These are phyloP conservation scores for Aphanomyces euteiches DNA, from an alignment of 352 stramenopile species.

Conservation along the genomic window DNA sequence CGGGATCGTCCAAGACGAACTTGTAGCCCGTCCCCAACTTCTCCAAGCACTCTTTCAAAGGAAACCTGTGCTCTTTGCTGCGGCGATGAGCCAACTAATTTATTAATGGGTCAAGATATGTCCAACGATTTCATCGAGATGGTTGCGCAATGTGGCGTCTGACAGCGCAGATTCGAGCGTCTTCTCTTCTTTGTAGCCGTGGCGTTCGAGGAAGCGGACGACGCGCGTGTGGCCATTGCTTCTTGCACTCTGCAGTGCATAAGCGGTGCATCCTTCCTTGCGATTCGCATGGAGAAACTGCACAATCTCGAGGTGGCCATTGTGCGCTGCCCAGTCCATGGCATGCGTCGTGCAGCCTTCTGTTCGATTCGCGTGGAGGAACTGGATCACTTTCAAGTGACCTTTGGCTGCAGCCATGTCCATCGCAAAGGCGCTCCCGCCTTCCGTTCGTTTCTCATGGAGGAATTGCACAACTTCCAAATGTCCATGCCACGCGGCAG, in stretches of 20 bases:
- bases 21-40: background rate
- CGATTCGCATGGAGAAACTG: slow-evolving; percentile 47
- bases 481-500: slow-evolving; percentile 5
- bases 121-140: slow-evolving; percentile 16
- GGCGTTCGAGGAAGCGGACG: slow-evolving; percentile 39
- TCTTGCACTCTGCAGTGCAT: slow-evolving; percentile 43
- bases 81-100: slow-evolving; percentile 3
- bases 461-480: slow-evolving; percentile 1
- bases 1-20: background rate
- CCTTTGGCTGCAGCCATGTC: slow-evolving; percentile 41
- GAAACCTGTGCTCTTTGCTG: background rate
- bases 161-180: slow-evolving; percentile 16
- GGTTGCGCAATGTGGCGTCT: background rate
- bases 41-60: background rate
- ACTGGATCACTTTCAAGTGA: slow-evolving; percentile 45
- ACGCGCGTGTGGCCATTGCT: slow-evolving; percentile 38
- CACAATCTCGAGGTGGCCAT: slow-evolving; percentile 47
- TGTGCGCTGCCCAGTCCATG: slow-evolving; percentile 54
- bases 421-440: slow-evolving; percentile 33
- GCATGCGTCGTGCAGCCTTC: slow-evolving; percentile 47
- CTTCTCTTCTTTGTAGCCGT: slow-evolving; percentile 7
- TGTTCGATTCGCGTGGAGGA: slow-evolving; percentile 41
- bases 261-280: slow-evolving; percentile 39
- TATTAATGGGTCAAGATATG: slow-evolving; percentile 19
- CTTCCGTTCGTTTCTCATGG: slow-evolving; percentile 1